phyloP scores from a whole-genome alignment of 1,284 basidiomycete genomes.

The Hymenochaete sp. region DNA sequence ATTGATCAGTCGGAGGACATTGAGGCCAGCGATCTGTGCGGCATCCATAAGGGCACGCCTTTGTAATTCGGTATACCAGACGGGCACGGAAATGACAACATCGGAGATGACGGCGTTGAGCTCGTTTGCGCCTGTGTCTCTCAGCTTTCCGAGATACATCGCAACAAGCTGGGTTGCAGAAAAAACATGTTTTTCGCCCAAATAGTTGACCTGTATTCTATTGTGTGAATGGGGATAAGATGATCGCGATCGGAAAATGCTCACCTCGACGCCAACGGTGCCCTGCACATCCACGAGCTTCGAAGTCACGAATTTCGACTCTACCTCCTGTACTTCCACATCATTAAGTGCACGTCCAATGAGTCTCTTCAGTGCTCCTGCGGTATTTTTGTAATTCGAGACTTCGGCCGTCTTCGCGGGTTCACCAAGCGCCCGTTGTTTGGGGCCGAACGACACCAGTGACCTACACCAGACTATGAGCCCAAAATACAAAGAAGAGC shows the following conservation, averaged over 20 bases:
- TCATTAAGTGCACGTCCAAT: constrained; percentile 72
- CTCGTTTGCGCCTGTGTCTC: constrained; percentile 76
- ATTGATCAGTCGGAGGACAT: constrained; percentile 87
- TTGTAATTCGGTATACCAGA: constrained; percentile 91
- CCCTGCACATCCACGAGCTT: constrained; percentile 76
- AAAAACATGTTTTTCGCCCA: constrained; percentile 70
- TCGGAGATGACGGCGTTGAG: constrained; percentile 82
- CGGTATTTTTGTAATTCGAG: constrained; percentile 95
- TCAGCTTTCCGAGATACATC: constrained; percentile 81
- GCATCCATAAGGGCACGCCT: constrained; percentile 83
- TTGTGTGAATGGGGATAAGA: constrained; percentile 6
- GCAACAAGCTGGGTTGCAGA: constrained; percentile 82
- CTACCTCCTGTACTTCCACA: constrained; percentile 69
- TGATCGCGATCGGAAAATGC: constrained; percentile 18
- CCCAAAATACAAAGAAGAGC: background rate
- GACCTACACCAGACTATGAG: constrained; percentile 44
- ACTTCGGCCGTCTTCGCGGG: constrained; percentile 93
- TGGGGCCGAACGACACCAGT: constrained; percentile 84
- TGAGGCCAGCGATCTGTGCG: constrained; percentile 79
- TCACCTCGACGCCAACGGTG: constrained; percentile 74
- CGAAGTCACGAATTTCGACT: constrained; percentile 86
- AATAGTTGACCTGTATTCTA: constrained; percentile 66
- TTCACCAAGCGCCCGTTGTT: constrained; percentile 85
- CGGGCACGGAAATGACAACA: constrained; percentile 88
- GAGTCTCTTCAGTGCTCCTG: constrained; percentile 84